phyloP scores from a whole-genome alignment of 768 basidiomycete genomes.

The Calocera viscosa region DNA sequence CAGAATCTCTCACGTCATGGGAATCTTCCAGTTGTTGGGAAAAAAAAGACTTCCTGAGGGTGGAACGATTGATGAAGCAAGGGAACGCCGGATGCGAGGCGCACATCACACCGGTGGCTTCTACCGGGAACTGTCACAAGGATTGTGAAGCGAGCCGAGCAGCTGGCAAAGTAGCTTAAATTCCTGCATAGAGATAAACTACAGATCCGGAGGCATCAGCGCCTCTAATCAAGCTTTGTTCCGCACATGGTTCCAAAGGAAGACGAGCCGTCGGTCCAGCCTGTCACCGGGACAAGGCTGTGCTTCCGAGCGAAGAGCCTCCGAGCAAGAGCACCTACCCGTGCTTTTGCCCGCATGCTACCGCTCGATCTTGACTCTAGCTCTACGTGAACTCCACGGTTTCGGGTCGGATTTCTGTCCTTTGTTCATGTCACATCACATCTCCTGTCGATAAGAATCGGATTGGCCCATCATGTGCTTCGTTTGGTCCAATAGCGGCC shows the following conservation, averaged over 20 bases:
- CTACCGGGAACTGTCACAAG: background rate
- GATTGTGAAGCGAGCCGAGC: background rate
- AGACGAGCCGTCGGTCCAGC: background rate
- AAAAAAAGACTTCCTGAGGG: background rate
- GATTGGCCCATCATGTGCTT: background rate
- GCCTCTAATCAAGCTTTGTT: background rate
- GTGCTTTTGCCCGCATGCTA: background rate
- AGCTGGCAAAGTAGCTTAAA: background rate
- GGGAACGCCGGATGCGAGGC: background rate
- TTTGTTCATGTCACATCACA: background rate
- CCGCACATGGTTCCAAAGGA: background rate
- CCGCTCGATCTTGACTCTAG: background rate
- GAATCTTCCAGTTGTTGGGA: background rate
- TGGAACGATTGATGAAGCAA: background rate
- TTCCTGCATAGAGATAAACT: background rate
- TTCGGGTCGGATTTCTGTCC: background rate
- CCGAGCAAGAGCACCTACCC: background rate
- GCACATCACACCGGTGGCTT: too few species aligned
- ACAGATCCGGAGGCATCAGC: slow-evolving; percentile 1
- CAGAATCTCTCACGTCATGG: background rate
- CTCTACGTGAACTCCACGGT: background rate
- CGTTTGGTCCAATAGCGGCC: background rate
- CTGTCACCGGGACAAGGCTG: background rate
- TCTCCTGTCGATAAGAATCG: background rate
- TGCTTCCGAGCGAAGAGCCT: background rate